Conservation (phyloP, 352 stramenopile species). For the Globisporangium nodosum region DNA sequence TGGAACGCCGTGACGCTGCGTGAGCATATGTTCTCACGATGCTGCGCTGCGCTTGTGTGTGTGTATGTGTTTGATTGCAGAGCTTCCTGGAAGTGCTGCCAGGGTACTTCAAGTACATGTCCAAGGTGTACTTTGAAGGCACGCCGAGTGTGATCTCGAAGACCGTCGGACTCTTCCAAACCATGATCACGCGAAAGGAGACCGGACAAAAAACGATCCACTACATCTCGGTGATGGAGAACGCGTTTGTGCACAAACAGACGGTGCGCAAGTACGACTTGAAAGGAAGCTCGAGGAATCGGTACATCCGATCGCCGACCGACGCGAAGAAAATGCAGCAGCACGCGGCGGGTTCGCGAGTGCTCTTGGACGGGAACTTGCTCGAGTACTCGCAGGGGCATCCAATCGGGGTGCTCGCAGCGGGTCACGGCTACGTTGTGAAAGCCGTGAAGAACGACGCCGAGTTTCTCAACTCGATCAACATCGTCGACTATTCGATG, state of each 20-base stretch:
- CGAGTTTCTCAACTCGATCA: conserved; percentile 96
- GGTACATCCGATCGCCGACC: conserved; percentile 72
- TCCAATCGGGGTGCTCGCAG: conserved; percentile 62
- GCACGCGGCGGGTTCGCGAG: conserved; percentile 15
- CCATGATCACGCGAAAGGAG: conserved; percentile 92
- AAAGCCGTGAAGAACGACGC: conserved; percentile 96
- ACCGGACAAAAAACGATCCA: conserved; percentile 84
- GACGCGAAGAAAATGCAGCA: conserved; percentile 19
- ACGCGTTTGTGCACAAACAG: conserved; percentile 95
- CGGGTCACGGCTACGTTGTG: conserved; percentile 64
- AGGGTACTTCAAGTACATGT: conserved; percentile 97
- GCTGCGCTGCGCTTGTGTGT: neutral
- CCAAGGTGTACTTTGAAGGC: conserved; percentile 95
- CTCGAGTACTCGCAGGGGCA: conserved; percentile 75
- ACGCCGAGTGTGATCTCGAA: conserved; percentile 94
- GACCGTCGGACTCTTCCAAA: conserved; percentile 97
- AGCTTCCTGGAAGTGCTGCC: conserved; percentile 77
- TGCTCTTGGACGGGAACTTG: conserved; percentile 85
- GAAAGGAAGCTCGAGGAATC: conserved; percentile 95
- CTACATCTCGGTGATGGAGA: conserved; percentile 95
- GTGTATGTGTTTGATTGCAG: conserved; percentile 16
- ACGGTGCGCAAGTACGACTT: conserved; percentile 96
- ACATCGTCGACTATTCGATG: conserved; percentile 99
- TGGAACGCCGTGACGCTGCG: neutral
- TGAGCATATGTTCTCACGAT: neutral